phyloP scores from a whole-genome alignment of 2,329 filamentous ascomycete genomes.

The Stemphylium vesicarium region DNA sequence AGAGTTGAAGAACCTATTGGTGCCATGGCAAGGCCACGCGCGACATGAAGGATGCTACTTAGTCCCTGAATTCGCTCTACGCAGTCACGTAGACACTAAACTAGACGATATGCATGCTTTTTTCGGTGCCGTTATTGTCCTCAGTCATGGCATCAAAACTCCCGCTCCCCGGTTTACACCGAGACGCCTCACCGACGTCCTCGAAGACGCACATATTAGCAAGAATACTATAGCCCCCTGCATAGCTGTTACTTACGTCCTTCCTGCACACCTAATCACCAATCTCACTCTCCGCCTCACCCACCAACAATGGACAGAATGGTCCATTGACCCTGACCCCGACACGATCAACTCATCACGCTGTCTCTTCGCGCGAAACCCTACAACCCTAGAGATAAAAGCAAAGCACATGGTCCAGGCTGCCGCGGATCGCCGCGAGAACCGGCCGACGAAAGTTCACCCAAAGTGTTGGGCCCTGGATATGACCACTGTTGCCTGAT shows the following conservation, averaged over 20 bases:
- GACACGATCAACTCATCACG: slow-evolving; percentile 8
- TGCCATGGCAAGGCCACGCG: slow-evolving; percentile 6
- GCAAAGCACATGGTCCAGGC: too few species aligned
- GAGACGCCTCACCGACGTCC: not conserved
- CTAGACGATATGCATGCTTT: not conserved
- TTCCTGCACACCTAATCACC: slow-evolving; percentile 15
- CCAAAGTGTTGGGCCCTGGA: slow-evolving; percentile 19
- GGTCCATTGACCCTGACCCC: slow-evolving; percentile 9
- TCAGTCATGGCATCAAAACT: not conserved
- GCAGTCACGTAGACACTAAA: not conserved
- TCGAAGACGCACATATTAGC: not conserved
- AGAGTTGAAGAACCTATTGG: not conserved
- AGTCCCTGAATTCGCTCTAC: slow-evolving; percentile 1
- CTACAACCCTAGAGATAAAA: too few species aligned
- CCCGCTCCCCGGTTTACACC: not conserved
- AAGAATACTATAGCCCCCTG: not conserved
- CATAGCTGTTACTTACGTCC: slow-evolving; percentile 6
- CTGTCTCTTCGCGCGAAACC: too few species aligned
- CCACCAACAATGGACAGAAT: slow-evolving; percentile 25
- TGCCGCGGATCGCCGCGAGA: not conserved
- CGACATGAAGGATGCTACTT: slow-evolving; percentile 17
- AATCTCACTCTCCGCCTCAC: slow-evolving; percentile 26
- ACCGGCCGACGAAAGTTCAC: not conserved
- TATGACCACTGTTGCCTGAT: slow-evolving; percentile 21
- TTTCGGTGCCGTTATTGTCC: not conserved